Conservation (phyloP, 225 moss, liverwort and hornwort species). For the Bryoerythrophyllum caledonicum region DNA sequence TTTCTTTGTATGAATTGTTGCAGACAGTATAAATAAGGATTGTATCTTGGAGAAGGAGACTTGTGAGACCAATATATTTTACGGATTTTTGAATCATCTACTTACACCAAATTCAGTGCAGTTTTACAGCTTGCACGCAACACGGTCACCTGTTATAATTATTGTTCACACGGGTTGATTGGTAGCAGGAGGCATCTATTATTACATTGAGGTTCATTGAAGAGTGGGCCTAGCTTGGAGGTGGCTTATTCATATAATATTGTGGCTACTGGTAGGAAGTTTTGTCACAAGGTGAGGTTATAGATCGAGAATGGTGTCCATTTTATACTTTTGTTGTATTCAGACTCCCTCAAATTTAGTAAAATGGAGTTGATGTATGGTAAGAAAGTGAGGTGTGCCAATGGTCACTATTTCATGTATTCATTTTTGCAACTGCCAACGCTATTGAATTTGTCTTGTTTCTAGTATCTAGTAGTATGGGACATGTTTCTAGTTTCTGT, state of each 20-base stretch:
- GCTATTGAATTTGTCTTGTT: not conserved
- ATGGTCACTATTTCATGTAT: not conserved
- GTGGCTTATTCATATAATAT: not conserved
- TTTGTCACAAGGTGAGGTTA: not conserved
- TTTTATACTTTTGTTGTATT: not conserved
- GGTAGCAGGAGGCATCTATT: not conserved
- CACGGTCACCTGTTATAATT: not conserved
- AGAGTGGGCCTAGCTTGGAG: constrained; percentile 4
- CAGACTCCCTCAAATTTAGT: not conserved
- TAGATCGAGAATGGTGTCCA: not conserved
- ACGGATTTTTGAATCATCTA: not conserved
- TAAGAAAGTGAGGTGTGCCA: not conserved
- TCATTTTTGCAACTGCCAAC: not conserved
- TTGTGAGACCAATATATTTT: not conserved
- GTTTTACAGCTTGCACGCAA: not conserved
- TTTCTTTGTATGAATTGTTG: not conserved
- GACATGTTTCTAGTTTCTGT: too few relatives aligned
- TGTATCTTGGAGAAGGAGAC: not conserved
- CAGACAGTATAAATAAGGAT: not conserved
- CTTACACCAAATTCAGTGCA: not conserved
- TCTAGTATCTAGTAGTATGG: not conserved
- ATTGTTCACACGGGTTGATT: not conserved
- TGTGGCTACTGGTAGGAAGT: not conserved
- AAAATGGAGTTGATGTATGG: not conserved
- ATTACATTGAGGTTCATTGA: not conserved